phyloP scores from a whole-genome alignment of 177 flowering plant genomes.

The Vitis hybrid region DNA sequence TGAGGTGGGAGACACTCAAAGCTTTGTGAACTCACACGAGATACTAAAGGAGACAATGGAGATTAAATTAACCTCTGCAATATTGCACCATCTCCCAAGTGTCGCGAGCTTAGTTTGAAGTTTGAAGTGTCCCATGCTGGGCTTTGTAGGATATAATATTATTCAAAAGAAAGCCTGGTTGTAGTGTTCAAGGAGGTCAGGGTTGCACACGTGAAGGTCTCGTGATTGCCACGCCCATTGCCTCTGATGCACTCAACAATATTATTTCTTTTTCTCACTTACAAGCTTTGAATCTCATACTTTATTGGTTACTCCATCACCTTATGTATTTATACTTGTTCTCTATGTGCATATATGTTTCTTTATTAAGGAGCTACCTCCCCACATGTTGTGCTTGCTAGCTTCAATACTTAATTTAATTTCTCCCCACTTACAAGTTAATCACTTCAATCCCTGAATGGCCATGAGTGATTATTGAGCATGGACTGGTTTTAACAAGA shows the following conservation, averaged over 20 bases:
- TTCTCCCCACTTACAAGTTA: background rate
- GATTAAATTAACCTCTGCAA: constrained; percentile 5
- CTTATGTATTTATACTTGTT: constrained; percentile 4
- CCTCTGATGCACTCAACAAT: constrained; percentile 14
- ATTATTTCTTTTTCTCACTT: background rate
- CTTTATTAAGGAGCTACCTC: constrained; percentile 3
- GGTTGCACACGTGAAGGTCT: constrained; percentile 47
- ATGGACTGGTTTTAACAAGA: too few species aligned
- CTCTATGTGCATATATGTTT: background rate
- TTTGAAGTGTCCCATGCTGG: constrained; percentile 17
- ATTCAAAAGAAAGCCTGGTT: constrained; percentile 8
- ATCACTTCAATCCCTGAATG: background rate
- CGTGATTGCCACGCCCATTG: constrained; percentile 30
- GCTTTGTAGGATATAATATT: background rate
- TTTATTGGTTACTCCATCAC: constrained; percentile 1
- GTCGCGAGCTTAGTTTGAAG: constrained; percentile 11
- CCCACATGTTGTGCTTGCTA: constrained; percentile 8
- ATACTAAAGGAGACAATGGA: constrained; percentile 13
- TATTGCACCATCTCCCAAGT: constrained; percentile 10
- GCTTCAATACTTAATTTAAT: too few species aligned
- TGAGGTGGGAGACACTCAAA: constrained; percentile 9
- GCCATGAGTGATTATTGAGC: background rate
- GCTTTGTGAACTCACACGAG: constrained; percentile 11
- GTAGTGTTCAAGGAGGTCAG: constrained; percentile 31
- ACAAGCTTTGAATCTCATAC: background rate